Evolutionary conservation across 441 rosid species (phyloP), one percentile per base, ranked within the genome.

Genomic region (Populus hybrid): DNA sequence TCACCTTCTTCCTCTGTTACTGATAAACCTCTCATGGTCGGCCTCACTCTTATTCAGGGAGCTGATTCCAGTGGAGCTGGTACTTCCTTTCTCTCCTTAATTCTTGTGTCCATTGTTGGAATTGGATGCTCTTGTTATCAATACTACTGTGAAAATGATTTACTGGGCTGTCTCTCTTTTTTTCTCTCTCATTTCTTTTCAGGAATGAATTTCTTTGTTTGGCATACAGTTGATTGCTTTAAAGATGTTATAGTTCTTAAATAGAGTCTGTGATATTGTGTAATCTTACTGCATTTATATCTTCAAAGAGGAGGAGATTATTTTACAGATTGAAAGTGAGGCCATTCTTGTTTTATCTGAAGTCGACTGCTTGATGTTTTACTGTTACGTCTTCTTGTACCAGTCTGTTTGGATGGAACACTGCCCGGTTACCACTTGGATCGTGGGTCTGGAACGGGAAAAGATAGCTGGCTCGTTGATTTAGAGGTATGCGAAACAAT

Each of bases 351-450:
- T 50, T 23, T 36, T 7, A 34, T 3, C 23, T 38, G 19, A 40
- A 26, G 2, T n/a, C 65, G 11, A 18, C 32, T 6, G 24, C 30
- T 67, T 16, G 19, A 66, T n/a, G 69, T 61, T 64, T 34, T 40
- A n/a, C 36, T 76, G 40, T 38, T 3, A 70, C 26, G 46, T 63
- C 50, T 72, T 78, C 14, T 36, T 18, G 19, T 77, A 8, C 30
- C 88, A 95, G 99, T 96, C 46, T 96, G 98, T 84, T 87, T 94
- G 86, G 99, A 94, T 84, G 99, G 99, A 82, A 91, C 99, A 40
- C 74, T 94, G 74, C 99, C 99, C 28, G 99, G 94, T 26, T 96
- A 96, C 81, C 99, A 96, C 82, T 79, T 92, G 77, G 92, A 91
- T 80, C 92, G 84, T 19, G 99, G 99, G 74, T 86, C 78, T 75